These are phyloP conservation scores for Boletus fagicola DNA, from an alignment of 768 basidiomycete species.

Conservation along the genomic window DNA sequence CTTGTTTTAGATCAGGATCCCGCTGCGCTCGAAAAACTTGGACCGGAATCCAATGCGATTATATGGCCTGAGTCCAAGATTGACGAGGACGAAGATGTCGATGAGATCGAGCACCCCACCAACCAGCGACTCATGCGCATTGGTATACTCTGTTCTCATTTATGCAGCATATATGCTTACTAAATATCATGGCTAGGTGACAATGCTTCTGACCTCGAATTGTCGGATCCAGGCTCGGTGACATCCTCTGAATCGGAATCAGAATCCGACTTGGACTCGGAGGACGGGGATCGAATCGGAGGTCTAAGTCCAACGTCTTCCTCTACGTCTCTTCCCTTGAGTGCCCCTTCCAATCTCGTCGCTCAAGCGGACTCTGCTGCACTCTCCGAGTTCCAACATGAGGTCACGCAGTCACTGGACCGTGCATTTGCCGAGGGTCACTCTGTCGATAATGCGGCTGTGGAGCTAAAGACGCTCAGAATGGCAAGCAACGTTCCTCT, in stretches of 20 bases:
- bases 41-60: slow-evolving; percentile 71
- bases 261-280: slow-evolving; percentile 39
- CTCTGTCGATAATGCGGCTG: slow-evolving; percentile 87
- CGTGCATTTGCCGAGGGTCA: slow-evolving; percentile 92
- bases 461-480: slow-evolving; percentile 93
- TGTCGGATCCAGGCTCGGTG: slow-evolving; percentile 58
- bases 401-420: slow-evolving; percentile 82
- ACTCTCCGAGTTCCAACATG: slow-evolving; percentile 69
- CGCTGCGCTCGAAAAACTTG: slow-evolving; percentile 47
- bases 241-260: slow-evolving; percentile 51
- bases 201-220: slow-evolving; percentile 56
- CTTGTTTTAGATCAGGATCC: slow-evolving; percentile 46
- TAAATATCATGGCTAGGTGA: slow-evolving; percentile 43
- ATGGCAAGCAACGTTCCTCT: slow-evolving; percentile 96
- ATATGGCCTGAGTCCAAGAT: slow-evolving; percentile 73
- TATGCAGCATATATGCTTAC: not conserved
- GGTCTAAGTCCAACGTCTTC: slow-evolving; percentile 43
- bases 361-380: slow-evolving; percentile 43
- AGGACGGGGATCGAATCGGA: slow-evolving; percentile 40
- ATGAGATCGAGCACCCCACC: slow-evolving; percentile 59
- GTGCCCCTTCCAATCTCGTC: slow-evolving; percentile 37
- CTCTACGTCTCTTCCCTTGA: slow-evolving; percentile 44
- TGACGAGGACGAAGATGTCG: slow-evolving; percentile 61
- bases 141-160: slow-evolving; percentile 41
- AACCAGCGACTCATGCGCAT: slow-evolving; percentile 77